Evolutionary conservation across 1,284 basidiomycete species (phyloP).

Genomic region (Ganoderma boninense): DNA sequence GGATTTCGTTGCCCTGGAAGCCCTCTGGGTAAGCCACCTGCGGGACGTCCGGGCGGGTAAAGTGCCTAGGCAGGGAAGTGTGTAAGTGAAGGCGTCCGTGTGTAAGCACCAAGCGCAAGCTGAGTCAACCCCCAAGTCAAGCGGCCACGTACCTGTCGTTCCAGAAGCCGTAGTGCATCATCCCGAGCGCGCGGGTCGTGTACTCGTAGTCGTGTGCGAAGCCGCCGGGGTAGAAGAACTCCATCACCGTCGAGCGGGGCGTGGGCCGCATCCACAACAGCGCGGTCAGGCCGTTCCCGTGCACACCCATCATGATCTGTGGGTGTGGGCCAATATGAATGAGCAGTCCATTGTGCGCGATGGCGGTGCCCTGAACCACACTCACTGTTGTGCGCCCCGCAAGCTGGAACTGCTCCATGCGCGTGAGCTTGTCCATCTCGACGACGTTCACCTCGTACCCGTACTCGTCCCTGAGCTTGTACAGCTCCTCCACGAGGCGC

Average conservation of each 20-base stretch:
- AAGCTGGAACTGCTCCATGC: conserved; percentile 80
- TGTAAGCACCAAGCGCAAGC: background rate
- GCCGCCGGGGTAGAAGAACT: conserved; percentile 88
- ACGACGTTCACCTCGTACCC: conserved; percentile 90
- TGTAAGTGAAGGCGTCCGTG: background rate
- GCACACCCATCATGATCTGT: conserved; percentile 88
- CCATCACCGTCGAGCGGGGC: conserved; percentile 81
- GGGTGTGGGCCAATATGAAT: conserved; percentile 1
- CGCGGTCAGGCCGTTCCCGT: conserved; percentile 87
- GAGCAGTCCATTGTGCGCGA: background rate
- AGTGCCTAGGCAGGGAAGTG: conserved; percentile 41
- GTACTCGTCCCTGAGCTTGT: conserved; percentile 71
- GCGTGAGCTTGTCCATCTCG: conserved; percentile 80
- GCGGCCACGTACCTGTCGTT: conserved; percentile 52
- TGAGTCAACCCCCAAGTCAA: background rate
- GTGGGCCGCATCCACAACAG: conserved; percentile 88
- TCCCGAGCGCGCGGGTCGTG: conserved; percentile 81
- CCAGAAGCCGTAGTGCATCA: conserved; percentile 91
- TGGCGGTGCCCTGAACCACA: conserved; percentile 17
- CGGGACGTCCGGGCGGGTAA: conserved; percentile 57
- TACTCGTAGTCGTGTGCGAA: conserved; percentile 91
- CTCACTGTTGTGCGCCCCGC: conserved; percentile 84
- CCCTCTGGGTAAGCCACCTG: conserved; percentile 61
- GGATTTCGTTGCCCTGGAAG: conserved; percentile 67
- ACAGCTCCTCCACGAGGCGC: conserved; percentile 65